Conservation (phyloP, 2,329 filamentous ascomycete species). For the Aspergillus chevalieri region DNA sequence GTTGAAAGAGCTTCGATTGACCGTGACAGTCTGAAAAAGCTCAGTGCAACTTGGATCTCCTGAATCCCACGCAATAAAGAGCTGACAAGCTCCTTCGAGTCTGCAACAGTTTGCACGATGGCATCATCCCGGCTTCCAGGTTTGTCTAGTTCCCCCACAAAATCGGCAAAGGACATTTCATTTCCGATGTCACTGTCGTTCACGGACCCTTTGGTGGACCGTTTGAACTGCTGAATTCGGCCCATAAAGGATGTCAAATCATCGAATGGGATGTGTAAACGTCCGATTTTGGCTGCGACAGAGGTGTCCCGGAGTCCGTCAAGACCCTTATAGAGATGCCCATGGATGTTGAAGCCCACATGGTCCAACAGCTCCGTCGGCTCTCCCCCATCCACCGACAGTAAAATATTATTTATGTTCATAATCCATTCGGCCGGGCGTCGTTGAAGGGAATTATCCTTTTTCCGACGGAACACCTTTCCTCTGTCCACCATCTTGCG, state of each 20-base stretch:
- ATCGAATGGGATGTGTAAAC: slow-evolving; percentile 84
- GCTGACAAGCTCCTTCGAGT: slow-evolving; percentile 85
- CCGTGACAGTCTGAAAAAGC: slow-evolving; percentile 81
- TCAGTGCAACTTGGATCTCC: slow-evolving; percentile 91
- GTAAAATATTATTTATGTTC: slow-evolving; percentile 75
- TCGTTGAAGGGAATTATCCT: slow-evolving; percentile 56
- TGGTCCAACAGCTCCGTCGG: slow-evolving; percentile 85
- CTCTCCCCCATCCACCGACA: slow-evolving; percentile 77
- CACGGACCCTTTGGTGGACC: slow-evolving; percentile 26
- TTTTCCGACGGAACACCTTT: slow-evolving; percentile 77
- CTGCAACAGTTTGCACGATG: slow-evolving; percentile 76
- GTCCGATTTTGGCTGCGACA: slow-evolving; percentile 82
- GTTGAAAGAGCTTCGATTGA: slow-evolving; percentile 64
- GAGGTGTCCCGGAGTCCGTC: slow-evolving; percentile 87
- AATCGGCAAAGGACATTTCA: slow-evolving; percentile 62
- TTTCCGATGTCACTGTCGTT: slow-evolving; percentile 42
- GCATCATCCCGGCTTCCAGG: slow-evolving; percentile 62
- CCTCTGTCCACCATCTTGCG: slow-evolving; percentile 86
- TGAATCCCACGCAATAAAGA: slow-evolving; percentile 89
- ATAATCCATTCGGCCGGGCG: slow-evolving; percentile 92
- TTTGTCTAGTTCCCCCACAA: slow-evolving; percentile 67
- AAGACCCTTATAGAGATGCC: slow-evolving; percentile 75
- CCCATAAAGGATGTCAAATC: slow-evolving; percentile 56
- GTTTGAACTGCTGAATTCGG: slow-evolving; percentile 29
- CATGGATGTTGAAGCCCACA: slow-evolving; percentile 82